phyloP scores from a whole-genome alignment of 2,329 filamentous ascomycete species.

The Fonsecaea pedrosoi region DNA sequence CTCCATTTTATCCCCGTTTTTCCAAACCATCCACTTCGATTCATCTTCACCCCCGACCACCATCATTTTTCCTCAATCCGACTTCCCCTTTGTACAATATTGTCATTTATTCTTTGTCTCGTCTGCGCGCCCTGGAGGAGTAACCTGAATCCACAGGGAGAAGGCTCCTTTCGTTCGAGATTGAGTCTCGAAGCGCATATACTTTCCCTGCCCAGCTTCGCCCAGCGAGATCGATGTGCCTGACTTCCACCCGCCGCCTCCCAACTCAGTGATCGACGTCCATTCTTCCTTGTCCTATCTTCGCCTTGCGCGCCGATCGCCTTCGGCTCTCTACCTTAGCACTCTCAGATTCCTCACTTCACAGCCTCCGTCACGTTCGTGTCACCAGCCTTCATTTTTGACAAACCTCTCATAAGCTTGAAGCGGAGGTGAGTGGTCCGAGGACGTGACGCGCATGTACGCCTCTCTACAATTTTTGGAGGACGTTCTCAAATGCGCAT shows the following conservation, averaged over 20 bases:
- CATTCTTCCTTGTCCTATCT: conserved; percentile 27
- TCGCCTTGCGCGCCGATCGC: conserved; percentile 28
- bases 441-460: not conserved
- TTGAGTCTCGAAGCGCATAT: not conserved
- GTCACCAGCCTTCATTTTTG: conserved; percentile 12
- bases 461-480: not conserved
- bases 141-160: conserved; percentile 1
- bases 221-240: conserved; percentile 15
- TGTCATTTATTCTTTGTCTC: conserved; percentile 16
- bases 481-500: conserved; percentile 7
- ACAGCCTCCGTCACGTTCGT: conserved; percentile 17
- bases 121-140: conserved; percentile 9
- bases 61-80: conserved; percentile 12
- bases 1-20: conserved; percentile 12
- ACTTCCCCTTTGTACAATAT: conserved; percentile 24
- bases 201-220: conserved; percentile 7
- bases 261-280: conserved; percentile 34
- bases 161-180: conserved; percentile 7
- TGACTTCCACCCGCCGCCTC: conserved; percentile 24
- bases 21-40: conserved; percentile 10
- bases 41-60: conserved; percentile 20
- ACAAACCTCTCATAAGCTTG: conserved; percentile 18
- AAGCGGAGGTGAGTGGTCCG: conserved; percentile 23
- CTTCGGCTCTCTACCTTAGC: conserved; percentile 21
- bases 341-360: conserved; percentile 18